Conservation (phyloP, 495 filamentous ascomycete genomes). For the Penicillium antarcticum region DNA sequence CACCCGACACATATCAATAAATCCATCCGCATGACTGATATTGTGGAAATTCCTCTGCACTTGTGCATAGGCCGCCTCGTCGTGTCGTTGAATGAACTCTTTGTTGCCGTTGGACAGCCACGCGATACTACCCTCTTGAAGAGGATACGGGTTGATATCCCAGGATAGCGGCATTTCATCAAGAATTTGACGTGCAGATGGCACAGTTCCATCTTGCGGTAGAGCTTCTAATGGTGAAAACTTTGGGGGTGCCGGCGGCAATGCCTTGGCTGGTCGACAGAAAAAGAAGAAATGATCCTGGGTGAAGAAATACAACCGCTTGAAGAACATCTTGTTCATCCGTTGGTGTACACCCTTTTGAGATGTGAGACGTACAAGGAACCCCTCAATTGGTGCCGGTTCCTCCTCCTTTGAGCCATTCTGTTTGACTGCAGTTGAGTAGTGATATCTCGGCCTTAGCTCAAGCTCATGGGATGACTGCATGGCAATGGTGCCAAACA, state of each 20-base stretch:
- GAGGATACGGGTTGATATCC: slow-evolving; percentile 60
- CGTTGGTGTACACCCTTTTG: slow-evolving; percentile 59
- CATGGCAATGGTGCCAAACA: slow-evolving; percentile 76
- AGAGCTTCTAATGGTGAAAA: slow-evolving; percentile 30
- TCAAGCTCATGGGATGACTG: slow-evolving; percentile 71
- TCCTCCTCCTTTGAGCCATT: slow-evolving; percentile 47
- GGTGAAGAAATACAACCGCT: slow-evolving; percentile 67
- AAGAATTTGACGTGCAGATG: slow-evolving; percentile 54
- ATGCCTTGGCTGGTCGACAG: slow-evolving; percentile 59
- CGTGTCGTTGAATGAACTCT: slow-evolving; percentile 44
- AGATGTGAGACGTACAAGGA: slow-evolving; percentile 66
- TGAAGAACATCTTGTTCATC: slow-evolving; percentile 65
- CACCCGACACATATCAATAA: slow-evolving; percentile 62
- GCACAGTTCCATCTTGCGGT: slow-evolving; percentile 32
- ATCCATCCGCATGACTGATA: slow-evolving; percentile 59
- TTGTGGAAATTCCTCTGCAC: slow-evolving; percentile 59
- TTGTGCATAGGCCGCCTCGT: slow-evolving; percentile 62
- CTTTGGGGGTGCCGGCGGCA: slow-evolving; percentile 64
- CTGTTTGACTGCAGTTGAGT: slow-evolving; percentile 51
- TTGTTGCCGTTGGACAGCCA: slow-evolving; percentile 54
- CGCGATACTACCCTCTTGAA: slow-evolving; percentile 50
- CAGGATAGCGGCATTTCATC: slow-evolving; percentile 60
- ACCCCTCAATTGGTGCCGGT: slow-evolving; percentile 67
- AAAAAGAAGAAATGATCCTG: slow-evolving; percentile 69
- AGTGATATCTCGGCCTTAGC: slow-evolving; percentile 67